Evolutionary conservation across 352 stramenopile species (phyloP).

Genomic region (Phytophthora lateralis): DNA sequence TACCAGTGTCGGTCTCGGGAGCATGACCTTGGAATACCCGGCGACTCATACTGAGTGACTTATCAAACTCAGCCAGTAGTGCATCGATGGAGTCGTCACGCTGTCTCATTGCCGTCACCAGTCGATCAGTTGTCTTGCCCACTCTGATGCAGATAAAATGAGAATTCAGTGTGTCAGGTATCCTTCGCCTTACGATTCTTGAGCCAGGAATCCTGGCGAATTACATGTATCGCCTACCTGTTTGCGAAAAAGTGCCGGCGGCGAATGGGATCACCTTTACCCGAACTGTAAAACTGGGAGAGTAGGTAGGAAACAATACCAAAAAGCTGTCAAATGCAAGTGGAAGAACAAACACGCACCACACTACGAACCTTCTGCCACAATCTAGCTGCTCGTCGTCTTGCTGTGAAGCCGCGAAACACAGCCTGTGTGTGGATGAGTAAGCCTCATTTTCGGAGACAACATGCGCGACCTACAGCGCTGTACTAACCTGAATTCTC

Average conservation of each 20-base stretch:
- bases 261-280: conserved; percentile 56
- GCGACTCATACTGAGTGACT: conserved; percentile 66
- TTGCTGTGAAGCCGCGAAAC: conserved; percentile 42
- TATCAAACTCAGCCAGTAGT: conserved; percentile 79
- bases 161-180: conserved; percentile 4
- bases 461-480: background rate
- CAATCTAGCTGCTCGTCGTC: conserved; percentile 23
- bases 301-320: background rate
- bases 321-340: background rate
- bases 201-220: no score
- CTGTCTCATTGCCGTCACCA: conserved; percentile 62
- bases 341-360: background rate
- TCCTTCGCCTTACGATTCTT: background rate
- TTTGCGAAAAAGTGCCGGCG: conserved; percentile 70
- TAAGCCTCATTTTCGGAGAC: background rate
- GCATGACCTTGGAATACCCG: conserved; percentile 54
- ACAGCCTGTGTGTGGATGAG: conserved; percentile 24
- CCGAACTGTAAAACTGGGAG: conserved; percentile 67
- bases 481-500: conserved; percentile 53
- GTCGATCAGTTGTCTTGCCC: conserved; percentile 53
- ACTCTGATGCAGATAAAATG: conserved; percentile 43
- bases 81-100: conserved; percentile 83
- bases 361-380: conserved; percentile 38
- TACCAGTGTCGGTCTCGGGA: conserved; percentile 48
- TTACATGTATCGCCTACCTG: no score